These are phyloP conservation scores for Boletellus sp. DNA, from an alignment of 768 basidiomycete species.

Conservation along the genomic window DNA sequence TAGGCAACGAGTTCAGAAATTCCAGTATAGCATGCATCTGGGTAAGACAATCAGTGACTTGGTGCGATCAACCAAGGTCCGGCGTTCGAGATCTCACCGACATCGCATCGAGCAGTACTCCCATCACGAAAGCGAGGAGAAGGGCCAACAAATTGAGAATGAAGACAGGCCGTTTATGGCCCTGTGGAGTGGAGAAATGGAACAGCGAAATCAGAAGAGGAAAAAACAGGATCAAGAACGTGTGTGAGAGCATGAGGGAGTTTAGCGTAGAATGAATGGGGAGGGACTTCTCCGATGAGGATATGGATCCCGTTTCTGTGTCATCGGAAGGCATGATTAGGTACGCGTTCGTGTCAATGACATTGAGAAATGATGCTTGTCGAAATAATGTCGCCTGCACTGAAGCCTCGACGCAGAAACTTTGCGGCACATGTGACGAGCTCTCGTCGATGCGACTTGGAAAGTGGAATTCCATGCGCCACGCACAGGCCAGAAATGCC, in stretches of 20 bases:
- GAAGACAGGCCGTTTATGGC: constrained; percentile 18
- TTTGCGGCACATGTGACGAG: no score
- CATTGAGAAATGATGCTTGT: no score
- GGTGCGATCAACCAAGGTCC: no score
- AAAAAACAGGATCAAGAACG: constrained; percentile 18
- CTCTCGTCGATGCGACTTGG: no score
- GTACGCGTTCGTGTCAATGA: no score
- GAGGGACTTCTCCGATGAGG: background rate
- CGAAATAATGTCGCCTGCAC: no score
- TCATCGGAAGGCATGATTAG: constrained; percentile 4
- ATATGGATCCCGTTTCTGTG: background rate
- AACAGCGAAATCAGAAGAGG: constrained; percentile 18
- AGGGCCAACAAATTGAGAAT: constrained; percentile 17
- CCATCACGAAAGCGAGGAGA: constrained; percentile 11
- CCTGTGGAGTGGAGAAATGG: constrained; percentile 14
- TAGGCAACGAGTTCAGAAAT: constrained; percentile 13
- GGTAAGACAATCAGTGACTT: background rate
- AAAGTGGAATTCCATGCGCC: no score
- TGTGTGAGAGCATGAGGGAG: constrained; percentile 5
- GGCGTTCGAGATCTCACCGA: constrained; percentile 4
- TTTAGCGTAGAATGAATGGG: background rate
- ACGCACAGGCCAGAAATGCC: no score
- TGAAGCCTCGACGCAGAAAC: no score
- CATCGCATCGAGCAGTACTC: constrained; percentile 9
- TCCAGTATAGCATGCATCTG: constrained; percentile 24